Base-by-base conservation (phyloP, 805 yeast species). In the Starmerella potacharoeniae region DNA sequence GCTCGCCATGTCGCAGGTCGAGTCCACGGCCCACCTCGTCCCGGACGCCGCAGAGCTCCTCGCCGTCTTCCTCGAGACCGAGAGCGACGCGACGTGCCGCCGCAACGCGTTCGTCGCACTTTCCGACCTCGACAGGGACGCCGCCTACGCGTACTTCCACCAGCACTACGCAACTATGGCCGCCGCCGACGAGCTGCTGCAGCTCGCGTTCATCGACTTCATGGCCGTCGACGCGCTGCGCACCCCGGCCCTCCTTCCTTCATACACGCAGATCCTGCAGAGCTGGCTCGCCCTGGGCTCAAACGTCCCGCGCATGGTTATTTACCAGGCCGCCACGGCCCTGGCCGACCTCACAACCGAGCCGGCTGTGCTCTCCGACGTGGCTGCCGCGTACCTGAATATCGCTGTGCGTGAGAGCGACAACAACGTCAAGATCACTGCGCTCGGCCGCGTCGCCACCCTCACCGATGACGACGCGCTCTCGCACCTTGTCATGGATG, bases 1-100 rank as follows among this genome's bases (percentile, higher is more conserved):
- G 56, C 80, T 78, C 64, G 82, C 95, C 29, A 86, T 93, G 63
- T 85, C 79, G 70, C 77, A 82, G 67, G 90, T 84, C 52, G 55
- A 46, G 36, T 54, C 57, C 29, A 82, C 95, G 36, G 89, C 85
- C 42, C 91, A 86, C 71, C 78, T 93, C 67, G 78, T 87, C 47
- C 98, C 98, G 6, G 98, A 95, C 72, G 96, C 97, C n/a, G 84
- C 89, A 52, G 95, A 86, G 62, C 77, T 91, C 59, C 76, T 91
- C 61, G 74, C 76, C 60, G 78, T 78, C 53, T 86, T 89, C 68
- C 75, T 93, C 65, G 77, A 75, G 51, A 83, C 80, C 35, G 99
- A 93, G 72, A 80, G 85, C 57, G 98, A 93, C 69, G 83, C 95
- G 36, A 87, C 95, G 17, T 91, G 97, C 74, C 86, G 86, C 68